These are phyloP conservation scores for Penicillium nucicola DNA, from an alignment of 495 filamentous ascomycete species.

Conservation along the genomic window DNA sequence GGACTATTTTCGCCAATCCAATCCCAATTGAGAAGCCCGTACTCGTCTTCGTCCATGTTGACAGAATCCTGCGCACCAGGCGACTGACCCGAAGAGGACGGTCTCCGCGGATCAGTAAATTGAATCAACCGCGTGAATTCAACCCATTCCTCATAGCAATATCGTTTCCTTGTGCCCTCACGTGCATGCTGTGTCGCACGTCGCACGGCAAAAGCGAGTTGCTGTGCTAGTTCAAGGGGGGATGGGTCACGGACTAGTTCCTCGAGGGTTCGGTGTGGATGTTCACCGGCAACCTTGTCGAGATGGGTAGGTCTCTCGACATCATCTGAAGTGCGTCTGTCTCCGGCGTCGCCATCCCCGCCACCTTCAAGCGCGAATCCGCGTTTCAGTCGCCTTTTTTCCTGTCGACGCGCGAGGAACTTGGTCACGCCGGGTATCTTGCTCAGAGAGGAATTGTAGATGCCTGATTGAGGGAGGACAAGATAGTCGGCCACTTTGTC, in stretches of 20 bases:
- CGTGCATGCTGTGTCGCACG: conserved; percentile 45
- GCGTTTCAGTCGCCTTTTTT: conserved; percentile 42
- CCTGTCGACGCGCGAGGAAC: conserved; percentile 33
- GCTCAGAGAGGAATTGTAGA: conserved; percentile 42
- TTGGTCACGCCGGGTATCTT: conserved; percentile 38
- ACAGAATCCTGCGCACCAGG: neutral
- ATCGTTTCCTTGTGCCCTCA: conserved; percentile 38
- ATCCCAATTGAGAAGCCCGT: conserved; percentile 61
- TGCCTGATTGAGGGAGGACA: conserved; percentile 51
- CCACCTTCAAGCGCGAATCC: conserved; percentile 43
- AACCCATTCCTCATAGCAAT: conserved; percentile 64
- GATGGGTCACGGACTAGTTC: conserved; percentile 39
- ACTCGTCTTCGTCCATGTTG: conserved; percentile 49
- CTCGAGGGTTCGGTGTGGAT: conserved; percentile 38
- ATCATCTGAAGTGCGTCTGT: neutral
- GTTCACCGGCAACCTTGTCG: neutral
- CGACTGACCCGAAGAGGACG: neutral
- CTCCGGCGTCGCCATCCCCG: neutral
- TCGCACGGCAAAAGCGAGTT: conserved; percentile 54
- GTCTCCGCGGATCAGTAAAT: conserved; percentile 43
- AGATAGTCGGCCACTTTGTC: conserved; percentile 54
- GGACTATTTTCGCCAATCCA: conserved; percentile 66
- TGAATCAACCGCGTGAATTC: conserved; percentile 58
- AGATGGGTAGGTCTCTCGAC: too few relatives aligned
- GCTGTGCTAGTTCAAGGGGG: conserved; percentile 42